Base-by-base conservation (phyloP, 441 rosid genomes). In the Isatis lusitanica region DNA sequence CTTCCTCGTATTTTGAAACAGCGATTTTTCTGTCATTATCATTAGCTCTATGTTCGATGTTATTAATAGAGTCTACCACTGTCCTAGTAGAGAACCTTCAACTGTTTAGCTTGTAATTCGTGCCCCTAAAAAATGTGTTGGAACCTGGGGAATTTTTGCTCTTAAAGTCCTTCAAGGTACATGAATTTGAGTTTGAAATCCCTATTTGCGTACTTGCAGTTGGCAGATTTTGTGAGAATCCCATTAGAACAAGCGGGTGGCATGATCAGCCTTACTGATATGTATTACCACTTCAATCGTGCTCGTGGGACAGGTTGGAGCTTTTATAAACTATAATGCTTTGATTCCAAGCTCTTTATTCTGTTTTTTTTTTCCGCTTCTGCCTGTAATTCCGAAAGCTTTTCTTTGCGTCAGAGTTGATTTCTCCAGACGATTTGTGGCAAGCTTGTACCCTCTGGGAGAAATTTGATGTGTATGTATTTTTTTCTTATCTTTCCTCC, bases 401-500 rank as follows among this genome's bases (percentile, higher is more conserved):
- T 26, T 65, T 69, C 60, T 60, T 66, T 71, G 31, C 33, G 42
- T 46, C 89, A 90, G 97, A 89, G 68, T 78, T 94, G 84, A 94
- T 92, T 55, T 94, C 98, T 18, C 98, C 98, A 5, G 97, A 94
- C 68, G 98, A 94, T 83, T 77, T 94, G 86, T 75, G 86, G 81
- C 91, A 83, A 87, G 98, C 98, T 33, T 88, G 98, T 81, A 86
- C 90, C 70, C 87, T 94, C 56, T 94, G 98, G 98, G 93, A 86
- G 83, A 94, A 90, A 74, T 90, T 90, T 82, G 94, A 92, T 81
- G 97, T 89, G 98, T 94, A 89, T 63, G 98, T 85, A 79, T 68
- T 74, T 9, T 43, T 21, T 59, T 7, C 7, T 1, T 66, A 21
- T 1, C 4, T 33, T 26, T 33, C 18, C 40, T 62, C 63, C 16